A percentile compares a stretch with the other conserved stretches of the same genome.
These are phyloP conservation scores for Daldinia sp. DNA, from an alignment of 2,329 filamentous ascomycete genomes.

Conservation along the genomic window DNA sequence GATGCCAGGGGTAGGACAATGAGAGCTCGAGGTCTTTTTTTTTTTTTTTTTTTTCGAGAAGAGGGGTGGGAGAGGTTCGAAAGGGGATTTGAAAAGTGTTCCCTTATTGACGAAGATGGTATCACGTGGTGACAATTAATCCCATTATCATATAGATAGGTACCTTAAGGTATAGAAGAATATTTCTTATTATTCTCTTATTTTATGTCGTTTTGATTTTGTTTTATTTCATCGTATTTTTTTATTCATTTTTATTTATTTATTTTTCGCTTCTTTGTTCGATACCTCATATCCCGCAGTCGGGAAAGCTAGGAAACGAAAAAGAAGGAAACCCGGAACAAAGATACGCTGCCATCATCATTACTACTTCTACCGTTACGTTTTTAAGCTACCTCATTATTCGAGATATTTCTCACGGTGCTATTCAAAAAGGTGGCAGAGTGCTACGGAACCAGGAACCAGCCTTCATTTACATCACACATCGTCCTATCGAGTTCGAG, in stretches of 20 bases:
- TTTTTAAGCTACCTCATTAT: too few species aligned
- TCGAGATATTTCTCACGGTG: too few species aligned
- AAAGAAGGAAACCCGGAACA: constrained; percentile 26
- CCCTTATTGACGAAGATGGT: not conserved
- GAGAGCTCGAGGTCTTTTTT: too few species aligned
- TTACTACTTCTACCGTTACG: not conserved
- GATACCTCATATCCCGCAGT: constrained; percentile 18
- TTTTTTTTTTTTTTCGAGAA: too few species aligned
- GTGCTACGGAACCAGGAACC: constrained; percentile 7
- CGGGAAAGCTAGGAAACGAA: constrained; percentile 17
- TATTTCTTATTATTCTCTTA: not conserved
- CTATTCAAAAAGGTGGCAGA: constrained; percentile 18
- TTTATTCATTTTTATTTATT: too few species aligned
- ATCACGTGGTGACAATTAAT: constrained; percentile 23
- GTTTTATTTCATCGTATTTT: not conserved
- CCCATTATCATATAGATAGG: constrained; percentile 9
- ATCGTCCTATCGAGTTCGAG: constrained; percentile 15
- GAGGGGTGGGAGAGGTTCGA: not conserved
- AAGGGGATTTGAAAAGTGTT: not conserved
- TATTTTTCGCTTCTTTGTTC: not conserved
- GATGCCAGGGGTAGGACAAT: not conserved
- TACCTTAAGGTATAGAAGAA: too few species aligned
- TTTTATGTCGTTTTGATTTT: too few species aligned
- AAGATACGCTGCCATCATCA: constrained; percentile 6
- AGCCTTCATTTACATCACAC: constrained; percentile 25